Evolutionary conservation across 2,329 filamentous ascomycete genomes (phyloP), one percentile per base, ranked within the genome.

Genomic region (Fusarium globosum): DNA sequence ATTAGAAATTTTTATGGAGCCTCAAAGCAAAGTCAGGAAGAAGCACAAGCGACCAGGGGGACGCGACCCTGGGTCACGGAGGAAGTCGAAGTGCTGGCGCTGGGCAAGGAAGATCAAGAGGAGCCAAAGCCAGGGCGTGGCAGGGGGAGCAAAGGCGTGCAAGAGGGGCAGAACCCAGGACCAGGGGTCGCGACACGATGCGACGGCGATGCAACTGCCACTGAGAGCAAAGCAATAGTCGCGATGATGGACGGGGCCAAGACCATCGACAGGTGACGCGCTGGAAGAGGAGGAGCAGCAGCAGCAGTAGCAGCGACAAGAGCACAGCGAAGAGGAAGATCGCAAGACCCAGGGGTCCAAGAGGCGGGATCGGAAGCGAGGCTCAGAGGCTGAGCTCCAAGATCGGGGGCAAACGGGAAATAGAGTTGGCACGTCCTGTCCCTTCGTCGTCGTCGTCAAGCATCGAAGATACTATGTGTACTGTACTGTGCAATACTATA

Each of bases 1-100:
- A 81, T 80, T 80, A 79, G 74, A 78, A 80, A 77, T 73, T 80
- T 80, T 82, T 81, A 81, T 82, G 80, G 80, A 81, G 80, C 80
- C 77, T 69, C 71, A 72, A 76, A 77, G 72, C 72, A 76, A 80
- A 80, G 80, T 76, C 75, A 76, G 76, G 77, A 80, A 77, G 69
- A 75, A 77, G 68, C 71, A 74, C 70, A 76, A 65, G 71, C 62
- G 74, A 76, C 73, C 74, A 69, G 76, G 74, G 76, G 72, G 77
- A 78, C 61, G 72, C 74, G 76, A 80, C 79, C 79, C 79, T 77
- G 76, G 79, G 71, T 72, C 71, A 77, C 74, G 72, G 72, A 77
- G 72, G 56, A 76, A 67, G 65, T 65, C 68, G 66, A 68, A 57
- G 53, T 68, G 65, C 55, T 77, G 76, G 72, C 71, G 66, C 75